A percentile compares a stretch with the other conserved stretches of the same genome.
phyloP scores from a whole-genome alignment of 2,329 filamentous ascomycete genomes.

The Ophiostoma perfectum region DNA sequence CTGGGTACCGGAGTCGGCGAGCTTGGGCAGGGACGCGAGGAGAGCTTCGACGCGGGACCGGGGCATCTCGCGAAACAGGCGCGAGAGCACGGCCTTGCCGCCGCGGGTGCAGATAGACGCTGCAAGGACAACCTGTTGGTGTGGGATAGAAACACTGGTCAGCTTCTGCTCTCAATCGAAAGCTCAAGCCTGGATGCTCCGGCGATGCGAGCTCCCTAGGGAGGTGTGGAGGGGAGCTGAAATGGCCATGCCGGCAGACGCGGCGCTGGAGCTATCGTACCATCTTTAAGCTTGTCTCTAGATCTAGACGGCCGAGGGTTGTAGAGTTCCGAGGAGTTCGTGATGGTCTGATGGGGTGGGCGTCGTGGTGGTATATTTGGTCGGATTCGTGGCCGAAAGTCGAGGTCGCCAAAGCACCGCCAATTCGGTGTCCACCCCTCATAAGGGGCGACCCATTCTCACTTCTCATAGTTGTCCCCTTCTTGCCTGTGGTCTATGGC shows the following conservation, averaged over 20 bases:
- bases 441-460: constrained; percentile 26
- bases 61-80: constrained; percentile 97
- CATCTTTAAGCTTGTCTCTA: constrained; percentile 19
- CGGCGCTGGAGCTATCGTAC: constrained; percentile 11
- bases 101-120: constrained; percentile 98
- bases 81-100: constrained; percentile 95
- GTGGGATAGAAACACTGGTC: background rate
- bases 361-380: constrained; percentile 7
- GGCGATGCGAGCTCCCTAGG: constrained; percentile 13
- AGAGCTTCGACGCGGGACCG: constrained; percentile 94
- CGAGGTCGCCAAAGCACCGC: constrained; percentile 20
- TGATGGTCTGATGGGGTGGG: background rate
- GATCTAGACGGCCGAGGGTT: background rate
- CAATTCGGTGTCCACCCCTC: constrained; percentile 24
- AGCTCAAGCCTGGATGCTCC: background rate
- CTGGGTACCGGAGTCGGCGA: constrained; percentile 91
- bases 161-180: background rate
- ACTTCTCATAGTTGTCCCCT: constrained; percentile 26
- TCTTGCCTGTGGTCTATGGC: constrained; percentile 23
- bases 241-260: background rate
- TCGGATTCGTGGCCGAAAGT: constrained; percentile 19
- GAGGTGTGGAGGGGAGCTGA: background rate
- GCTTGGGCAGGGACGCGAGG: constrained; percentile 94
- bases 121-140: constrained; percentile 81
- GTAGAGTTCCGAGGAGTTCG: constrained; percentile 4